Base-by-base conservation (phyloP, 164 flowering plant species). In the Stephania cephalantha region DNA sequence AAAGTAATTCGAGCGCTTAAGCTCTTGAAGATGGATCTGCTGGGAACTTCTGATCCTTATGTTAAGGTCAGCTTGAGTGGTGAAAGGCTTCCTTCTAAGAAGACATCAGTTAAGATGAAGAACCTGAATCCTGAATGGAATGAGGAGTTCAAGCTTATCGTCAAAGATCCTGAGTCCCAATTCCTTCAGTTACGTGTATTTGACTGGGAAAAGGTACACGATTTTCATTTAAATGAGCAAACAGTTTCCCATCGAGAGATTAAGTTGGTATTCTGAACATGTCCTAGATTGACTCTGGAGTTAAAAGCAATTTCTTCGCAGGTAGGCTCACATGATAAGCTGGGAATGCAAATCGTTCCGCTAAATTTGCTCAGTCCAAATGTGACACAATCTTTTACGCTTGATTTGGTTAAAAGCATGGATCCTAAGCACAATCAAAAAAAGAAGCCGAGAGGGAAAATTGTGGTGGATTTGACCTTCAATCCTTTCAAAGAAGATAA, bases 301-400 rank as follows among this genome's bases (percentile, higher is more conserved):
- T 58, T 58, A 15, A 15, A 58, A n/a, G 11, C 18, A 15, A 17
- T 9, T 71, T 52, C 63, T 63, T 71, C 64, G 73, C 82, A 90
- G 94, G 85, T 90, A 13, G 93, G 96, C 11, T 45, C 74, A 42
- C 93, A 92, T 81, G 97, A 90, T 84, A 87, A 81, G 79, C 63
- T 94, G 82, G 98, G 98, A 58, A 87, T 91, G 96, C 90, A 92
- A 78, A 78, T 84, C 8, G 80, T 90, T 75, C 91, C 94, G 29
- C 77, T 92, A 78, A 85, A 72, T 25, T 10, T n/a, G 64, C 90
- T 94, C 12, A 74, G 72, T 0, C 90, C 97, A n/a, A 55, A 82
- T 63, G 90, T 86, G 79, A 78, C 81, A 4, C 85, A 85, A 78
- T 80, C 73, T 25, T 81, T 91, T 45, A 81, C 85, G 0, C 88